phyloP scores from a whole-genome alignment of 306 rosid species.

The Lathyrus aphaca region DNA sequence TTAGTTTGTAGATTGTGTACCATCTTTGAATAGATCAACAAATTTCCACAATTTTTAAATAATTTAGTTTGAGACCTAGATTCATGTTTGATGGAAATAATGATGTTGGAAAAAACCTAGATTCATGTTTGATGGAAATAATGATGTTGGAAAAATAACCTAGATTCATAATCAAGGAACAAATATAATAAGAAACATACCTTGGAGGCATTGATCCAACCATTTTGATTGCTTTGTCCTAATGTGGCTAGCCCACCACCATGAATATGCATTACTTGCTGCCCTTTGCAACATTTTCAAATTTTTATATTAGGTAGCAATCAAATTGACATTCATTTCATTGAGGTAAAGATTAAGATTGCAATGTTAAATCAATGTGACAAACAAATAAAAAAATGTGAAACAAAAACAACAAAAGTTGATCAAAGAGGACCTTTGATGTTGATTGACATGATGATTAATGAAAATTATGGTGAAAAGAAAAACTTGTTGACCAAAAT shows the following conservation, averaged over 20 bases:
- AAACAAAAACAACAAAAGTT: neutral
- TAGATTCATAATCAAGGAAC: slow-evolving; percentile 14
- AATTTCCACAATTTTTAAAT: slow-evolving; percentile 4
- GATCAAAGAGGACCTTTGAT: slow-evolving; percentile 33
- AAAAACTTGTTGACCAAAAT: slow-evolving; percentile 43
- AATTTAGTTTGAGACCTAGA: slow-evolving; percentile 7
- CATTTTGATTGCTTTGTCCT: slow-evolving; percentile 97
- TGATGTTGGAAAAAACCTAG: neutral
- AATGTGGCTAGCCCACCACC: slow-evolving; percentile 99
- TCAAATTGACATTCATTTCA: slow-evolving; percentile 40
- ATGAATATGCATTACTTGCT: slow-evolving; percentile 94
- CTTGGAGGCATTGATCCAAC: slow-evolving; percentile 89
- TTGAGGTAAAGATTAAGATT: slow-evolving; percentile 32
- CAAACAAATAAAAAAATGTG: neutral
- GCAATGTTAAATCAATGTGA: neutral
- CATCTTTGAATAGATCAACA: slow-evolving; percentile 19
- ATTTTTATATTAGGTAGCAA: slow-evolving; percentile 36
- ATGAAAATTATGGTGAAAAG: slow-evolving; percentile 36
- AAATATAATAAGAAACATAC: slow-evolving; percentile 43
- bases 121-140: slow-evolving; percentile 19
- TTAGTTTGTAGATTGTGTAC: neutral
- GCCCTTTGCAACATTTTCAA: slow-evolving; percentile 90
- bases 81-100: slow-evolving; percentile 7
- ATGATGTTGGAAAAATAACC: neutral
- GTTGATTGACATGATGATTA: slow-evolving; percentile 13